Conservation (phyloP, 192 early-diverging fungal species). For the Rhizoclosmatium sp. region DNA sequence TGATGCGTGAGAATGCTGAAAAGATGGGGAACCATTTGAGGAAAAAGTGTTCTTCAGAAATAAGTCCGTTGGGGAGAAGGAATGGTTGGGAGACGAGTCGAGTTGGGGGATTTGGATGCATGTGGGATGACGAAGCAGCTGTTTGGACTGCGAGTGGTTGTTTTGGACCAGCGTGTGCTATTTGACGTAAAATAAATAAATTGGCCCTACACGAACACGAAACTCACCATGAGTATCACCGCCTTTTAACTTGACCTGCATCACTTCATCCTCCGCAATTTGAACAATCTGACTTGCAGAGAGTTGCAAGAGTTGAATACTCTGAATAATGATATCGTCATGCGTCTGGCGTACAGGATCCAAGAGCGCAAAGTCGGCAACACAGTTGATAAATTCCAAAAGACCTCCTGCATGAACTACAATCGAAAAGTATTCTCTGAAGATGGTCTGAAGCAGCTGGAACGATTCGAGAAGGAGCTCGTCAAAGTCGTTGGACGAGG, state of each 20-base stretch:
- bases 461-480: slow-evolving; percentile 82
- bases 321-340: slow-evolving; percentile 59
- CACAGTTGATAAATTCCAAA: slow-evolving; percentile 58
- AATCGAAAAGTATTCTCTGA: slow-evolving; percentile 69
- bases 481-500: slow-evolving; percentile 66
- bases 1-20: slow-evolving; percentile 59
- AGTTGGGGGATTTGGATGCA: slow-evolving; percentile 7
- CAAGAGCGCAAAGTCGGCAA: slow-evolving; percentile 60
- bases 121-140: background rate
- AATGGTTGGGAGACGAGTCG: slow-evolving; percentile 47
- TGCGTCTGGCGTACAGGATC: slow-evolving; percentile 33
- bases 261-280: slow-evolving; percentile 41
- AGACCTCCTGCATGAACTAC: slow-evolving; percentile 64
- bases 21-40: slow-evolving; percentile 68
- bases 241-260: slow-evolving; percentile 14
- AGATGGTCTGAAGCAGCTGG: slow-evolving; percentile 68
- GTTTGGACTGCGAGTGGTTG: background rate
- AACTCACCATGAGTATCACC: background rate
- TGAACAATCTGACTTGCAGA: slow-evolving; percentile 53
- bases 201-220: background rate
- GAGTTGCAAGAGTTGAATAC: slow-evolving; percentile 56
- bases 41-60: slow-evolving; percentile 64
- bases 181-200: background rate
- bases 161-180: background rate
- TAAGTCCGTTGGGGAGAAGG: slow-evolving; percentile 46